Conservation (phyloP, 805 yeast genomes). For the Nakazawaea wickerhamii region DNA sequence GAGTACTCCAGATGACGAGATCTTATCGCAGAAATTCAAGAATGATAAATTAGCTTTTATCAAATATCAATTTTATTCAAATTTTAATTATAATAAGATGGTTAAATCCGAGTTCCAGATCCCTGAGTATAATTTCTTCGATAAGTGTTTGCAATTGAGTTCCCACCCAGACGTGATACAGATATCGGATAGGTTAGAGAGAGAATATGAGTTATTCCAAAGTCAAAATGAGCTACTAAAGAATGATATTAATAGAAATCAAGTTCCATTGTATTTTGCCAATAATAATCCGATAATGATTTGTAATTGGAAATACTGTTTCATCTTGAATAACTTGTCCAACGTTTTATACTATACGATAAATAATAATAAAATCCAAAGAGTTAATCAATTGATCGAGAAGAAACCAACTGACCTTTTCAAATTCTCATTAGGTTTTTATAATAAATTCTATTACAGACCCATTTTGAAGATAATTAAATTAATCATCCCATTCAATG, state of each 20-base stretch:
- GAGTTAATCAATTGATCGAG: slow-evolving; percentile 60
- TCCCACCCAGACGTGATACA: slow-evolving; percentile 6
- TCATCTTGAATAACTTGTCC: slow-evolving; percentile 46
- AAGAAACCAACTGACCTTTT: slow-evolving; percentile 58
- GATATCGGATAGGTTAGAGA: slow-evolving; percentile 11
- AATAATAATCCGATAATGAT: slow-evolving; percentile 17
- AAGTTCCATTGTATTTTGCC: slow-evolving; percentile 7
- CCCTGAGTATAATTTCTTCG: slow-evolving; percentile 33
- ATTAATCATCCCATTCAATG: slow-evolving; percentile 82
- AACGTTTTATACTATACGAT: slow-evolving; percentile 52
- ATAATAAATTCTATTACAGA: slow-evolving; percentile 55
- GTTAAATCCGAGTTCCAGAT: slow-evolving; percentile 19
- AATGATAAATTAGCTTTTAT: slow-evolving; percentile 30
- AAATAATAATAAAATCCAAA: slow-evolving; percentile 59
- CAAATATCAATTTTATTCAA: slow-evolving; percentile 11
- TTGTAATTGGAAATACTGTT: slow-evolving; percentile 35
- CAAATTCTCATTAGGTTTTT: slow-evolving; percentile 52
- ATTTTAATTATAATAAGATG: slow-evolving; percentile 14
- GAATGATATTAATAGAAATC: slow-evolving; percentile 22
- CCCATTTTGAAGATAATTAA: slow-evolving; percentile 74
- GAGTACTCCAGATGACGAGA: slow-evolving; percentile 26
- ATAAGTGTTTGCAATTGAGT: slow-evolving; percentile 25
- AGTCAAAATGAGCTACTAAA: slow-evolving; percentile 23
- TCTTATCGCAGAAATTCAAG: slow-evolving; percentile 31
- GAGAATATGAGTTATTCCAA: slow-evolving; percentile 26